Percentiles rank a stretch among this genome's conserved stretches.
Evolutionary conservation across 2,329 filamentous ascomycete species (phyloP).

Genomic region (Fusarium staphyleae): DNA sequence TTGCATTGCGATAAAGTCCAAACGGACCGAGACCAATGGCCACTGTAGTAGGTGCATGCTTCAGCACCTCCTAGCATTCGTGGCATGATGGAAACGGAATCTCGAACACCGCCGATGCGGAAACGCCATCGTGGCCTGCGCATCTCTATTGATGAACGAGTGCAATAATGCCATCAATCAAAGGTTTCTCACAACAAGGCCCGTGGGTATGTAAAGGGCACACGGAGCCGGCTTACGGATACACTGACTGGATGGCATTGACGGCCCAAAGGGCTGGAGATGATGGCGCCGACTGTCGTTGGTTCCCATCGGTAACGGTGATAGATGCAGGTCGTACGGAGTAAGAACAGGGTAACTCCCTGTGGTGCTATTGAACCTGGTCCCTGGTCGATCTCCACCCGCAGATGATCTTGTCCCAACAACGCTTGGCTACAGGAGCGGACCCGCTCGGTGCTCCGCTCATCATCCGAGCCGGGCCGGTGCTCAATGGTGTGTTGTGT

Average conservation of each 20-base stretch:
- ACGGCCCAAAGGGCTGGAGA: constrained; percentile 17
- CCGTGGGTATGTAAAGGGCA: not conserved
- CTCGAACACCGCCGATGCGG: constrained; percentile 7
- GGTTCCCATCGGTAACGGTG: constrained; percentile 18
- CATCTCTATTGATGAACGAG: constrained; percentile 4
- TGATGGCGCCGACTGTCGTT: constrained; percentile 14
- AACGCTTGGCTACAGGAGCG: constrained; percentile 15
- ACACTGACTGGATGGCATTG: constrained; percentile 9
- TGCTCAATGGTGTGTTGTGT: constrained; percentile 30
- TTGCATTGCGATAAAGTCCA: constrained; percentile 29
- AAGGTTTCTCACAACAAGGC: constrained; percentile 5
- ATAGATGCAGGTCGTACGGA: constrained; percentile 21
- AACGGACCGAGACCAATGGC: constrained; percentile 31
- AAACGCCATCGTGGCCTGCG: constrained; percentile 11
- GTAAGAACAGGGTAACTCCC: constrained; percentile 24
- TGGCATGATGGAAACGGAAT: constrained; percentile 7
- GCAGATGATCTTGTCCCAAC: constrained; percentile 7
- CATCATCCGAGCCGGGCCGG: constrained; percentile 41
- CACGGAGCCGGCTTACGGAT: constrained; percentile 4
- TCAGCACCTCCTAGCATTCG: constrained; percentile 13
- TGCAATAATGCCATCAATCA: constrained; percentile 16
- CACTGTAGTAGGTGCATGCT: constrained; percentile 20
- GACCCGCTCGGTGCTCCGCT: constrained; percentile 38
- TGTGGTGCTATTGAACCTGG: constrained; percentile 20
- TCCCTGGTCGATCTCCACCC: constrained; percentile 24